Evolutionary conservation across 768 basidiomycete genomes (phyloP).

Genomic region (Rhodotorula kratochvilovae): DNA sequence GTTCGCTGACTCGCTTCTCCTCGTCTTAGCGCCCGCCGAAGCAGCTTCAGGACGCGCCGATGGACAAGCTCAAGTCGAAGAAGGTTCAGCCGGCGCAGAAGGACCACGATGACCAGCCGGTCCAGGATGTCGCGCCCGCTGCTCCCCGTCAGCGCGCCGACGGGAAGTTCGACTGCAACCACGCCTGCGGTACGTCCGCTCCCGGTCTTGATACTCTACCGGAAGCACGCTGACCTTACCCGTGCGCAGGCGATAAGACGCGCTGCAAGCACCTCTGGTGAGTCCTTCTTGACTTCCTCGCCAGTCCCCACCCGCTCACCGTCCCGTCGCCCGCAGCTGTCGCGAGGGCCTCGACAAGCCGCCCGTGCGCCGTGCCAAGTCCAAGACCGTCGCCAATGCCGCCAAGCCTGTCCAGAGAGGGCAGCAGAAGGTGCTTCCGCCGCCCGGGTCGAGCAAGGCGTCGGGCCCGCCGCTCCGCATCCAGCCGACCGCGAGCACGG

Average conservation of each 20-base stretch:
- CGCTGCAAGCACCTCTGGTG: conserved; percentile 22
- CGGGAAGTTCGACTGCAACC: conserved; percentile 38
- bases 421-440: background rate
- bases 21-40: background rate
- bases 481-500: background rate
- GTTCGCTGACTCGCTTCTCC: too few relatives aligned
- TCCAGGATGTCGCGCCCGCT: too few relatives aligned
- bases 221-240: background rate
- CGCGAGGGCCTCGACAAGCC: conserved; percentile 35
- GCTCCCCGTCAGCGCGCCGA: conserved; percentile 5
- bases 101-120: background rate
- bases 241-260: conserved; percentile 9
- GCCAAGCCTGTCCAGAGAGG: background rate
- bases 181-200: conserved; percentile 13
- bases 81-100: too few relatives aligned
- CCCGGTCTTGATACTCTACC: too few relatives aligned
- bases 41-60: background rate
- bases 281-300: too few relatives aligned
- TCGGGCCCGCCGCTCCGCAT: conserved; percentile 3
- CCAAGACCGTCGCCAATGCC: background rate
- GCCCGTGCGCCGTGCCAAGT: background rate
- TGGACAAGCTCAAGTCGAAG: too few relatives aligned
- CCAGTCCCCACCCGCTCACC: too few relatives aligned
- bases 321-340: conserved; percentile 4
- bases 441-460: background rate